Conservation (phyloP, 2,329 filamentous ascomycete genomes). For the Arthrobotrys pseudoclavata region DNA sequence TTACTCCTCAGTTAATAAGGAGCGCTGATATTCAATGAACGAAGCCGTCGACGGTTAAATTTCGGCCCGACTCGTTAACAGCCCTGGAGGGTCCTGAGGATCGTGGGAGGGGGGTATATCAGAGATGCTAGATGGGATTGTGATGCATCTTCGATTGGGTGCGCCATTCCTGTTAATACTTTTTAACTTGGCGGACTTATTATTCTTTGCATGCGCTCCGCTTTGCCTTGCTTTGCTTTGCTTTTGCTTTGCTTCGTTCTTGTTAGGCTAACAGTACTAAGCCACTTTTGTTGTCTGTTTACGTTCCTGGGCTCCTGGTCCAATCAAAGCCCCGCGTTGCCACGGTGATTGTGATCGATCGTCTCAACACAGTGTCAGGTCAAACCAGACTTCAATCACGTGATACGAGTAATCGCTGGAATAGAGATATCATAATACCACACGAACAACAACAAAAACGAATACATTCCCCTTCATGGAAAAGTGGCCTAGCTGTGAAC, state of each 20-base stretch:
- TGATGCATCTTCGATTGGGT: conserved; percentile 50
- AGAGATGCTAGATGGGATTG: conserved; percentile 27
- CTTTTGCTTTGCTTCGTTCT: not conserved
- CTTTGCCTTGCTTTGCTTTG: conserved; percentile 8
- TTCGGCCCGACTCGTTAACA: conserved; percentile 17
- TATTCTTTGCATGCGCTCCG: conserved; percentile 32
- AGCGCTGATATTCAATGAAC: not conserved
- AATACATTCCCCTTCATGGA: no score
- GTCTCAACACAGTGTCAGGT: conserved; percentile 30
- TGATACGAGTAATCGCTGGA: not conserved
- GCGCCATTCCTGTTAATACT: conserved; percentile 6
- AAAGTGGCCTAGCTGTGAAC: no score
- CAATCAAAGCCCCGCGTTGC: conserved; percentile 51
- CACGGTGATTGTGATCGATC: conserved; percentile 41
- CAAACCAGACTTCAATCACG: conserved; percentile 2
- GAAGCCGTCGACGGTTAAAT: conserved; percentile 24
- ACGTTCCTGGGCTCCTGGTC: conserved; percentile 27
- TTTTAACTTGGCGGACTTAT: conserved; percentile 11
- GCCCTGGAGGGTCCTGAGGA: conserved; percentile 18
- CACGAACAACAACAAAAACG: not conserved
- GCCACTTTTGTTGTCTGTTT: conserved; percentile 49
- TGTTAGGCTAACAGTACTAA: not conserved
- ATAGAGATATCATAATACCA: not conserved
- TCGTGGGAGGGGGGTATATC: conserved; percentile 27
- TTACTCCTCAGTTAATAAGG: not conserved